Evolutionary conservation across 108 stramenopile genomes (phyloP), one percentile per base, ranked within the genome.

Genomic region (Cyclotella atomus): DNA sequence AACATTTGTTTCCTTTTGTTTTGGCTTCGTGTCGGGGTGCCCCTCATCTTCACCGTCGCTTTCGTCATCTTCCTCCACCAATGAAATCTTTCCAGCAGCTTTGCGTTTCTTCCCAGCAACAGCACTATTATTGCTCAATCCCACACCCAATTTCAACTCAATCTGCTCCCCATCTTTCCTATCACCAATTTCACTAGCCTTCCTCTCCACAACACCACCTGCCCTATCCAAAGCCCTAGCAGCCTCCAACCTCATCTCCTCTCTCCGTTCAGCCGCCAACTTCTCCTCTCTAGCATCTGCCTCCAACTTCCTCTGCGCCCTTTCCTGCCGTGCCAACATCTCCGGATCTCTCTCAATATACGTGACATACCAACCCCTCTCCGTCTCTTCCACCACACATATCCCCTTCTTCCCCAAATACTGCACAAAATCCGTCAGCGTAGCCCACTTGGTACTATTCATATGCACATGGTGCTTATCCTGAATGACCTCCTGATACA

Each of bases 381-480:
- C 97, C 33, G 97, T 97, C 84, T 99, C 97, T 62, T 99, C 98
- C 21, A 96, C 98, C 14, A 94, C 77, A 49, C 88, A 90, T 23
- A 89, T 89, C 16, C 97, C 97, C 68, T 72, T 89, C 79, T 94
- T 95, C n/a, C 98, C 97, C 55, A 99, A 75, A 82, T 99, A 97
- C 82, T 97, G 93, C 1, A 96, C 89, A 89, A 99, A 99, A 38
- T 94, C 92, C 0, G 95, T 83, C 44, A 99, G 79, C 1, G 96
- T 94, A 19, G 92, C 86, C 98, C 98, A 99, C 52, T 90, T 83
- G 7, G 99, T 99, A 0, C 97, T 85, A 78, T 99, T 99, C 99
- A 99, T 99, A 84, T 99, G 99, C 36, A 98, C 85, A 80, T 99
- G 99, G 64, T 95, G 81, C 81, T 93, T 93, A 80, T 99, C 97